A percentile compares a stretch with the other conserved stretches of the same genome.
Conservation (phyloP, 768 basidiomycete genomes). For the Clitopilus passeckerianus region DNA sequence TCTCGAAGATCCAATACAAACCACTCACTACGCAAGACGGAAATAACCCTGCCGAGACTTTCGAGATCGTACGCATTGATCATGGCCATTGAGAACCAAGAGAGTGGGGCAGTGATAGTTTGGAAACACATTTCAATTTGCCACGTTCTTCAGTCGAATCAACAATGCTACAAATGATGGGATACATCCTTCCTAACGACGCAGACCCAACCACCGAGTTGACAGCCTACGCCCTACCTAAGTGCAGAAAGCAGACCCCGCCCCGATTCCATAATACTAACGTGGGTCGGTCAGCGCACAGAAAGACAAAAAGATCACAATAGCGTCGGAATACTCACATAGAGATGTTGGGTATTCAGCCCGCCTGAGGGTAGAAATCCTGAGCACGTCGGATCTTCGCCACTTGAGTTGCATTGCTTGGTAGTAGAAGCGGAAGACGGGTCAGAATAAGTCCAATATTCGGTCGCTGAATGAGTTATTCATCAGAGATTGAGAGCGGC, state of each 20-base stretch:
- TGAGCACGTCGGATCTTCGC: conserved; percentile 22
- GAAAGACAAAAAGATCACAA: too few species aligned
- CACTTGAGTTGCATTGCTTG: conserved; percentile 14
- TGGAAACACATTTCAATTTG: too few species aligned
- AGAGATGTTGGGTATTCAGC: conserved; percentile 16
- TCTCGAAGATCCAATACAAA: too few species aligned
- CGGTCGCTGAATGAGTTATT: conserved; percentile 10
- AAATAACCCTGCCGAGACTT: too few species aligned
- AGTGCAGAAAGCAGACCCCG: neutral
- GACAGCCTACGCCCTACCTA: too few species aligned
- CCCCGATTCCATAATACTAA: neutral
- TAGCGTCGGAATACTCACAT: conserved; percentile 5
- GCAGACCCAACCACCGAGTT: too few species aligned
- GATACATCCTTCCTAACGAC: neutral
- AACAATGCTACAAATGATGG: neutral
- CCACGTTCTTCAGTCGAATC: too few species aligned
- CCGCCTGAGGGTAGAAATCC: conserved; percentile 15
- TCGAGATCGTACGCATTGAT: too few species aligned
- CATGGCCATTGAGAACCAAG: too few species aligned
- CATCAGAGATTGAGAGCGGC: neutral
- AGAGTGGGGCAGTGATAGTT: too few species aligned
- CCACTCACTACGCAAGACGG: too few species aligned
- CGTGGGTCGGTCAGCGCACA: too few species aligned
- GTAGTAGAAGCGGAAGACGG: conserved; percentile 17
- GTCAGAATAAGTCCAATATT: conserved; percentile 20